Percentiles rank a stretch among this genome's conserved stretches.
These are phyloP conservation scores for Podospora didyma DNA, from an alignment of 495 filamentous ascomycete genomes.

Conservation along the genomic window DNA sequence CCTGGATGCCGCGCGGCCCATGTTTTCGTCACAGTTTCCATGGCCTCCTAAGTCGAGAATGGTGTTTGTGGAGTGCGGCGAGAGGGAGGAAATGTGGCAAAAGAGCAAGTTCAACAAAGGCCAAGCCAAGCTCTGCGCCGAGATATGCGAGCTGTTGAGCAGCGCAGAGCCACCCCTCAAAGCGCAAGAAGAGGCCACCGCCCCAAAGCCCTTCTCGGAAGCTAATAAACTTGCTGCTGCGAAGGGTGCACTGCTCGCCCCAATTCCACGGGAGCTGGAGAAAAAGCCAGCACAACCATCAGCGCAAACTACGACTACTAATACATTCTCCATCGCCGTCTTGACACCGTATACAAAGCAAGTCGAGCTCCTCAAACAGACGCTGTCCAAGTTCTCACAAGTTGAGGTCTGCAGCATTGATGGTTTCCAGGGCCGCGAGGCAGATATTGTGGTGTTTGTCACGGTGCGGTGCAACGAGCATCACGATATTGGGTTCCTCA, in stretches of 20 bases:
- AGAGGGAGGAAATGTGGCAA: conserved; percentile 35
- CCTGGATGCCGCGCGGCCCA: conserved; percentile 12
- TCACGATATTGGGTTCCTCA: conserved; percentile 47
- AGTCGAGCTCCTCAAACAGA: conserved; percentile 18
- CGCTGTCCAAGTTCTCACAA: conserved; percentile 18
- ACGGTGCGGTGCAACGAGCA: conserved; percentile 46
- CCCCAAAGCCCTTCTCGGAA: no score
- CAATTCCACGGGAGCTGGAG: no score
- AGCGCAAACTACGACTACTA: no score
- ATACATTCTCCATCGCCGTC: no score
- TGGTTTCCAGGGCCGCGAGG: conserved; percentile 49
- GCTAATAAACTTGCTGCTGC: no score
- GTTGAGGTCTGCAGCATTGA: conserved; percentile 46
- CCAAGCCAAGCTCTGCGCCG: conserved; percentile 28
- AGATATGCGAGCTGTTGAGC: neutral
- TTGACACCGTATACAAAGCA: no score
- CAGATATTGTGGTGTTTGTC: conserved; percentile 48
- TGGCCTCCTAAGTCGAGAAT: conserved; percentile 16
- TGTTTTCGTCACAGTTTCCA: conserved; percentile 26
- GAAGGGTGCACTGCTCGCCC: no score
- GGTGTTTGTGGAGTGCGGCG: conserved; percentile 40
- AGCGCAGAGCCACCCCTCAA: no score
- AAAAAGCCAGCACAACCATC: no score
- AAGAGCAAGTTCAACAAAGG: conserved; percentile 46
- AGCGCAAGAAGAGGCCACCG: no score